phyloP scores from a whole-genome alignment of 2,329 filamentous ascomycete genomes.

The Taxawa tesnikishii region DNA sequence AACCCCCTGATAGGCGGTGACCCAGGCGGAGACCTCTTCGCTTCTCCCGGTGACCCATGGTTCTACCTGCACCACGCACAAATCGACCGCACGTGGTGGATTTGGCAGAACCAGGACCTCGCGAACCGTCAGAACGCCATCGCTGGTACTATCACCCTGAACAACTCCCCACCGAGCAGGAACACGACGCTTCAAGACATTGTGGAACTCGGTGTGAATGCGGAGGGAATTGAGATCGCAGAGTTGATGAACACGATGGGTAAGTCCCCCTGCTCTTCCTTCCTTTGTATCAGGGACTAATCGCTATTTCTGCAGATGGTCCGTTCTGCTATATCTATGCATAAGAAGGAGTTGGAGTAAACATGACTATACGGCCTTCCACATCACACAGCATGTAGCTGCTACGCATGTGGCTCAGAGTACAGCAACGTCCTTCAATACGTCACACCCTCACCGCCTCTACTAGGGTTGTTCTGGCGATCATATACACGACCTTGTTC shows the following conservation, averaged over 20 bases:
- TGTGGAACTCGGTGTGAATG: slow-evolving; percentile 27
- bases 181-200: slow-evolving; percentile 30
- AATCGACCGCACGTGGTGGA: slow-evolving; percentile 37
- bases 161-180: slow-evolving; percentile 28
- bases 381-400: no score
- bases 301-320: no score
- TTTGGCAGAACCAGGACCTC: slow-evolving; percentile 36
- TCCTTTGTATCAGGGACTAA: no score
- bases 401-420: no score
- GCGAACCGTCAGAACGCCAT: slow-evolving; percentile 21
- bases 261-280: no score
- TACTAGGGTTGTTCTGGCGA: no score
- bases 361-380: slow-evolving; percentile 3
- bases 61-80: slow-evolving; percentile 38
- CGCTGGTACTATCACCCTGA: slow-evolving; percentile 29
- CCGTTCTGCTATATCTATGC: slow-evolving; percentile 36
- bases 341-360: slow-evolving; percentile 9
- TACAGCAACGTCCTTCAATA: no score
- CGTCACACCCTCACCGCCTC: no score
- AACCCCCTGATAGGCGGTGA: slow-evolving; percentile 25
- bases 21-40: slow-evolving; percentile 31
- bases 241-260: slow-evolving; percentile 30
- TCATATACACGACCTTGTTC: no score
- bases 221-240: slow-evolving; percentile 20
- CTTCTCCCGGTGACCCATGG: slow-evolving; percentile 31